phyloP scores from a whole-genome alignment of 1,139 yeast genomes.

The Pichia sorboxylosa region DNA sequence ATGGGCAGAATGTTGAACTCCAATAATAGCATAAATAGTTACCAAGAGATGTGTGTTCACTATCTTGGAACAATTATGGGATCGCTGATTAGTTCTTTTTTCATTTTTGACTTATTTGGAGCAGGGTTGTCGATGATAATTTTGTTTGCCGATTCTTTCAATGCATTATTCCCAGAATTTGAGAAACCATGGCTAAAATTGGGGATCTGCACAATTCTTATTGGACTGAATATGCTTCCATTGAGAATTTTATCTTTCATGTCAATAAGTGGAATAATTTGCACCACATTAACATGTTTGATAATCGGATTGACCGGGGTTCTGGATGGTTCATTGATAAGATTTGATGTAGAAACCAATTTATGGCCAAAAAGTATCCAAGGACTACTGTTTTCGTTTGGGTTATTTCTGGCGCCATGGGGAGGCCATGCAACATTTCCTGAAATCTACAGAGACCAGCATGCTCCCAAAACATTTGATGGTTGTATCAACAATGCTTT shows the following conservation, averaged over 20 bases:
- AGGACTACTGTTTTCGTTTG: constrained; percentile 38
- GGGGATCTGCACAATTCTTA: constrained; percentile 34
- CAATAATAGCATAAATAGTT: constrained; percentile 68
- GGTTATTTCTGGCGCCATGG: constrained; percentile 50
- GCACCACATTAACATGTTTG: constrained; percentile 54
- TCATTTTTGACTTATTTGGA: constrained; percentile 51
- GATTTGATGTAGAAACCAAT: constrained; percentile 28
- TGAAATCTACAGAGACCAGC: constrained; percentile 44
- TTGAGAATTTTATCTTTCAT: constrained; percentile 59
- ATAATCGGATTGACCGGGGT: constrained; percentile 54
- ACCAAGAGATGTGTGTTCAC: constrained; percentile 56
- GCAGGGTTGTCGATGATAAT: constrained; percentile 69
- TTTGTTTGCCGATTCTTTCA: constrained; percentile 74
- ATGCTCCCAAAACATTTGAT: constrained; percentile 39
- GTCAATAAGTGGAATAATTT: constrained; percentile 61
- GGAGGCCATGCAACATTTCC: constrained; percentile 59
- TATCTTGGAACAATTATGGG: constrained; percentile 34
- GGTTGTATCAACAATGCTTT: constrained; percentile 45
- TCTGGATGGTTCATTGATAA: constrained; percentile 34
- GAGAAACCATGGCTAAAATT: constrained; percentile 40
- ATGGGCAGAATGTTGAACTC: constrained; percentile 58
- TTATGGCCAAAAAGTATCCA: constrained; percentile 33
- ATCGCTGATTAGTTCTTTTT: constrained; percentile 21
- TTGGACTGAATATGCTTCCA: constrained; percentile 63
- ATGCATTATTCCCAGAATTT: constrained; percentile 47